These are phyloP conservation scores for Alternaria gansuensis DNA, from an alignment of 2,329 filamentous ascomycete species.

Conservation along the genomic window DNA sequence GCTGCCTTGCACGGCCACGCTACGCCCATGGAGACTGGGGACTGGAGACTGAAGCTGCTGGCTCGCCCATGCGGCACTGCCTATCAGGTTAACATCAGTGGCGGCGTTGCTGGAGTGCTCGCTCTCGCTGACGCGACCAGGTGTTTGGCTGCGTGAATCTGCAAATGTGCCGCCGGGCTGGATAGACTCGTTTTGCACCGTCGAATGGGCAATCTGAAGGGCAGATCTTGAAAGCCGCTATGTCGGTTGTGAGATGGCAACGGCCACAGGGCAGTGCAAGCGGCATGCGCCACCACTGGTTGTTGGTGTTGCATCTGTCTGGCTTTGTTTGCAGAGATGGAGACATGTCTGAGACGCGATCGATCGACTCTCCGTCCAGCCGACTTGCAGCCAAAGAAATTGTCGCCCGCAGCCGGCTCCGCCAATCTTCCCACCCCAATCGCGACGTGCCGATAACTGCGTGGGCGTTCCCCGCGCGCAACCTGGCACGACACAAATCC, in stretches of 20 bases:
- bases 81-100: slow-evolving; percentile 4
- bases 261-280: slow-evolving; percentile 2
- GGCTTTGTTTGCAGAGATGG: neutral
- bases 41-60: neutral
- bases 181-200: slow-evolving; percentile 4
- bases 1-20: slow-evolving; percentile 4
- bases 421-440: slow-evolving; percentile 7
- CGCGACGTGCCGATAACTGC: slow-evolving; percentile 13
- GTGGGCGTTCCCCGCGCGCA: slow-evolving; percentile 8
- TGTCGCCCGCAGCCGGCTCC: slow-evolving; percentile 13
- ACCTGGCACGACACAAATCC: slow-evolving; percentile 13
- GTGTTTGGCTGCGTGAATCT: slow-evolving; percentile 7
- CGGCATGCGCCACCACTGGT: neutral
- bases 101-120: neutral
- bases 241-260: neutral
- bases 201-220: neutral
- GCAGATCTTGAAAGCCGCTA: slow-evolving; percentile 3
- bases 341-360: slow-evolving; percentile 15
- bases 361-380: slow-evolving; percentile 8
- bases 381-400: slow-evolving; percentile 16
- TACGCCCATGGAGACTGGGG: slow-evolving; percentile 3
- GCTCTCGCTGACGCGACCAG: slow-evolving; percentile 8
- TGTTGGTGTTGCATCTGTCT: neutral
- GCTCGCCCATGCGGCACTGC: slow-evolving; percentile 3
- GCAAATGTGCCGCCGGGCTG: neutral